Conservation (phyloP, 192 early-diverging fungal species). For the Backusella circina region DNA sequence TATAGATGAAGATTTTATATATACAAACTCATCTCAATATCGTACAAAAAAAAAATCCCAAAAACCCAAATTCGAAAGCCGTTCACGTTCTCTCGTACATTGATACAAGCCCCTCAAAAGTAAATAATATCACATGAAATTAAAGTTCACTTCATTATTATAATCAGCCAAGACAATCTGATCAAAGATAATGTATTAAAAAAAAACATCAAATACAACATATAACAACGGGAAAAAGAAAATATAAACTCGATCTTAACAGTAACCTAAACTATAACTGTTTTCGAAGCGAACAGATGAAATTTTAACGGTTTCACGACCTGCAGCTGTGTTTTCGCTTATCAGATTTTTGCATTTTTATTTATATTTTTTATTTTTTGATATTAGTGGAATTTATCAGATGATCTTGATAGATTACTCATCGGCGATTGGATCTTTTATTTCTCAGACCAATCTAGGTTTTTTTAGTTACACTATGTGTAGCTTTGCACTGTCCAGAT, state of each 20-base stretch:
- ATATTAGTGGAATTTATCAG: neutral
- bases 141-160: neutral
- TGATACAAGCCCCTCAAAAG: neutral
- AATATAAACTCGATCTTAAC: neutral
- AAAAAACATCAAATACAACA: neutral
- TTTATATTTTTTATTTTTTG: neutral
- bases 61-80: neutral
- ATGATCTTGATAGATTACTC: neutral
- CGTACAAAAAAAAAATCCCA: neutral
- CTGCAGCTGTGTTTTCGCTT: neutral
- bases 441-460: neutral
- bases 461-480: neutral
- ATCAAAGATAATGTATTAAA: neutral
- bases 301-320: neutral
- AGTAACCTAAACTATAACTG: neutral
- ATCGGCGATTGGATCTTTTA: neutral
- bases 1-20: neutral
- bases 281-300: neutral
- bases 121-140: neutral
- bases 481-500: neutral
- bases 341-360: conserved; percentile 1
- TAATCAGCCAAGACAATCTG: neutral
- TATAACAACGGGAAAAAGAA: neutral
- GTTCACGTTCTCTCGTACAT: neutral
- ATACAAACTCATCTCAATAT: neutral